Evolutionary conservation across 345 rosid species (phyloP).

Genomic region (Dipteronia dyeriana): DNA sequence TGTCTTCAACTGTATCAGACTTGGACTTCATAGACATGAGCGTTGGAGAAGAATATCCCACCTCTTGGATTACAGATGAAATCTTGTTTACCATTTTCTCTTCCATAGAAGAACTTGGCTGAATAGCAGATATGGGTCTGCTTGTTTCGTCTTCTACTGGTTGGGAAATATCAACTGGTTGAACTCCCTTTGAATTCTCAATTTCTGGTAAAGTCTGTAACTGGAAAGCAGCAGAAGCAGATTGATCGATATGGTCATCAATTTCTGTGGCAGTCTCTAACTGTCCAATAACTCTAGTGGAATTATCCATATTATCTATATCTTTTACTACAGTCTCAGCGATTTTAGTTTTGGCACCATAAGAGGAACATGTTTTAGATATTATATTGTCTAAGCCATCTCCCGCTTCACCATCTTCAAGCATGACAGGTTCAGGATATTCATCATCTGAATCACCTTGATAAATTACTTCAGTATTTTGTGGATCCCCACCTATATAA

Average conservation of each 20-base stretch:
- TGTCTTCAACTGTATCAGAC: conserved; percentile 43
- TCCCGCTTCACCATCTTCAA: conserved; percentile 63
- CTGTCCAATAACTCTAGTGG: conserved; percentile 19
- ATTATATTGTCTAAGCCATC: conserved; percentile 34
- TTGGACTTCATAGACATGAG: conserved; percentile 42
- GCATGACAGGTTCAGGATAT: conserved; percentile 88
- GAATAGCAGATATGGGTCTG: conserved; percentile 34
- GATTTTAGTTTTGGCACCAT: conserved; percentile 33
- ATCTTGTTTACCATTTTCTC: conserved; percentile 36
- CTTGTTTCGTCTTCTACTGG: conserved; percentile 31
- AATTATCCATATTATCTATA: conserved; percentile 16
- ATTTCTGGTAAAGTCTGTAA: conserved; percentile 31
- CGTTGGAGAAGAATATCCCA: conserved; percentile 33
- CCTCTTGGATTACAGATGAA: conserved; percentile 14
- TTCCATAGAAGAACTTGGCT: conserved; percentile 40
- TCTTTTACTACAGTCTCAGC: conserved; percentile 30
- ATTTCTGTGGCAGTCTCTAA: conserved; percentile 27
- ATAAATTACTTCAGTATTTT: conserved; percentile 69
- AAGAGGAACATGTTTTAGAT: conserved; percentile 33
- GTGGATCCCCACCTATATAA: conserved; percentile 95
- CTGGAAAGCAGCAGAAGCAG: conserved; percentile 36
- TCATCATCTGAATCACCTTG: conserved; percentile 99
- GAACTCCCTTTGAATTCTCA: conserved; percentile 34
- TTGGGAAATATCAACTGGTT: conserved; percentile 27
- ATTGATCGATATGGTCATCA: conserved; percentile 33